Percentiles rank a stretch among this genome's conserved stretches.
phyloP scores from a whole-genome alignment of 1,284 basidiomycete species.

The Cryptococcus maquisensis region DNA sequence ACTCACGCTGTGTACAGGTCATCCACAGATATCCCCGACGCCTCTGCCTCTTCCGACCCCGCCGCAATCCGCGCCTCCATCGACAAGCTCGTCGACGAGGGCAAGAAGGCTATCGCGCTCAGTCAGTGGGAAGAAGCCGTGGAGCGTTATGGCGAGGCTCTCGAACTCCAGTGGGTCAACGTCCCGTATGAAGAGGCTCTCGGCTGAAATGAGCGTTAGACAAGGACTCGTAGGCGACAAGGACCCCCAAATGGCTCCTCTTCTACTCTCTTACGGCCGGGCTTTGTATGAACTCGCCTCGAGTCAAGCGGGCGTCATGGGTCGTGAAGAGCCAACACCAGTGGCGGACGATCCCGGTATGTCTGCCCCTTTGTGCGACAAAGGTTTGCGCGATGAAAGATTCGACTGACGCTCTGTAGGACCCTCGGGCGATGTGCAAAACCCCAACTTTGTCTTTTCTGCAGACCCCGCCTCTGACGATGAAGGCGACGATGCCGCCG shows the following conservation, averaged over 20 bases:
- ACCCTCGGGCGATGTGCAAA: slow-evolving; percentile 7
- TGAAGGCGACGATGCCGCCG: slow-evolving; percentile 28
- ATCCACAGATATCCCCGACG: background rate
- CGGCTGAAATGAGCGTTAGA: slow-evolving; percentile 49
- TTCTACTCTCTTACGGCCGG: slow-evolving; percentile 80
- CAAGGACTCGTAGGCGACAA: slow-evolving; percentile 67
- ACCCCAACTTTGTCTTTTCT: slow-evolving; percentile 34
- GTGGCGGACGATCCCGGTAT: slow-evolving; percentile 50
- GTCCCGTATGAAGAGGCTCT: background rate
- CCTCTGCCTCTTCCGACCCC: slow-evolving; percentile 3
- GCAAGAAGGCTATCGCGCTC: slow-evolving; percentile 69
- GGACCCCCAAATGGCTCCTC: slow-evolving; percentile 69
- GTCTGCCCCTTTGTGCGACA: background rate
- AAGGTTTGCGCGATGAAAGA: too few relatives aligned
- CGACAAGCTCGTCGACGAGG: slow-evolving; percentile 40
- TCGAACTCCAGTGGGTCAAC: slow-evolving; percentile 67
- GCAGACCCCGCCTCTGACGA: slow-evolving; percentile 30
- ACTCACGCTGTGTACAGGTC: background rate
- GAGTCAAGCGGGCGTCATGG: slow-evolving; percentile 70
- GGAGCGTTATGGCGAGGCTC: slow-evolving; percentile 73
- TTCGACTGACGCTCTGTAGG: background rate
- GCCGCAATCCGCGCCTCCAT: slow-evolving; percentile 23
- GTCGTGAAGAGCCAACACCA: slow-evolving; percentile 60
- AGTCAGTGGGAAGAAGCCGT: slow-evolving; percentile 81
- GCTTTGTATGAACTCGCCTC: slow-evolving; percentile 84